phyloP scores from a whole-genome alignment of 768 basidiomycete genomes.

The Suillus decipiens region DNA sequence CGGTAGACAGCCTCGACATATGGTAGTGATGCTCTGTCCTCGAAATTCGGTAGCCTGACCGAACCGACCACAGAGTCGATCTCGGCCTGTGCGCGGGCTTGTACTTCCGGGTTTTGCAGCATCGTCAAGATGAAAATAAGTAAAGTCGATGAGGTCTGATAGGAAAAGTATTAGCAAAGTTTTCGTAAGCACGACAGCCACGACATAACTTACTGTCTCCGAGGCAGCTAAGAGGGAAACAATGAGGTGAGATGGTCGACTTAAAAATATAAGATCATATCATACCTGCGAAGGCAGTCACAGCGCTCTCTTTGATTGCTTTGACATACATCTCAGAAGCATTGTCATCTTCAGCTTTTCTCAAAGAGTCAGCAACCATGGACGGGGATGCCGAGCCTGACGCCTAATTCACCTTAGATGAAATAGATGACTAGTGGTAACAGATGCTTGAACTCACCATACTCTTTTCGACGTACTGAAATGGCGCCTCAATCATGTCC shows the following conservation, averaged over 20 bases:
- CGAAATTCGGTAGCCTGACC: constrained; percentile 33
- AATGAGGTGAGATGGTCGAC: background rate
- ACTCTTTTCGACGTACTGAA: constrained; percentile 31
- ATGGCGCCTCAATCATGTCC: constrained; percentile 33
- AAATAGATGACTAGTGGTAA: background rate
- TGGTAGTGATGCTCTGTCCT: constrained; percentile 28
- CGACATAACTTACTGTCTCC: constrained; percentile 26
- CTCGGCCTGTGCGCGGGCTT: constrained; percentile 40
- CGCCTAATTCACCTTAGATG: constrained; percentile 14
- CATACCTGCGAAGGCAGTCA: constrained; percentile 32
- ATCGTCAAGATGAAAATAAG: constrained; percentile 37
- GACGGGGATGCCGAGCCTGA: constrained; percentile 27
- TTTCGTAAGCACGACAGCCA: background rate
- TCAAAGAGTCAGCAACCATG: constrained; percentile 30
- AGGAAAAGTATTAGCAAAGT: background rate
- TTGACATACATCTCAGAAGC: constrained; percentile 13
- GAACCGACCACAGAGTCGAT: constrained; percentile 34
- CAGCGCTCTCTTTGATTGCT: constrained; percentile 31
- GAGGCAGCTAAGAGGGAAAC: constrained; percentile 24
- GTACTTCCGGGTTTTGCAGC: constrained; percentile 38
- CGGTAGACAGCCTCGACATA: constrained; percentile 32
- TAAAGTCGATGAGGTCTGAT: constrained; percentile 34
- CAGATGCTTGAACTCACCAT: constrained; percentile 26
- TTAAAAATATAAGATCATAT: background rate
- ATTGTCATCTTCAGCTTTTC: constrained; percentile 14